Percentiles rank a stretch among this genome's conserved stretches.
Evolutionary conservation across 768 basidiomycete genomes (phyloP).

Genomic region (Leccinum fibrillosum): DNA sequence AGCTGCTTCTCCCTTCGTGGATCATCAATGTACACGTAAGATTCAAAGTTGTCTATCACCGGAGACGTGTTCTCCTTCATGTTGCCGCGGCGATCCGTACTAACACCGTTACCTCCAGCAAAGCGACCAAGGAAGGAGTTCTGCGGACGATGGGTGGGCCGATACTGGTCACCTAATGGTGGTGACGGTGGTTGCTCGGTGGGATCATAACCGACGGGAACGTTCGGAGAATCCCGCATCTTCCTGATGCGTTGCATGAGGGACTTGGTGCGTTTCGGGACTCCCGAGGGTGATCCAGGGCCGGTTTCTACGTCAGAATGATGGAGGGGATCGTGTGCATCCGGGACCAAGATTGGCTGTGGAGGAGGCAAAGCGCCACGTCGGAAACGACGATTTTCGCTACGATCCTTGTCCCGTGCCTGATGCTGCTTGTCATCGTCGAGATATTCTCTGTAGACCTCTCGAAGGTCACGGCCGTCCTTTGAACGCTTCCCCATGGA

Average conservation of each 20-base stretch:
- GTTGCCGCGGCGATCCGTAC: slow-evolving; percentile 34
- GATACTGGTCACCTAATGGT: slow-evolving; percentile 36
- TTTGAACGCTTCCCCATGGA: slow-evolving; percentile 38
- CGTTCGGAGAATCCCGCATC: slow-evolving; percentile 84
- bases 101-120: slow-evolving; percentile 35
- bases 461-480: slow-evolving; percentile 49
- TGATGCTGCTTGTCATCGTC: slow-evolving; percentile 37
- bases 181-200: slow-evolving; percentile 44
- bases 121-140: slow-evolving; percentile 80
- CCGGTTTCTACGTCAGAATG: slow-evolving; percentile 35
- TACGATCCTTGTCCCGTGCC: slow-evolving; percentile 33
- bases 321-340: slow-evolving; percentile 41
- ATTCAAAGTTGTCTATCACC: slow-evolving; percentile 39
- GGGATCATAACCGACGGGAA: slow-evolving; percentile 56
- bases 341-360: slow-evolving; percentile 78
- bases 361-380: slow-evolving; percentile 71
- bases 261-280: slow-evolving; percentile 73
- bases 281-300: slow-evolving; percentile 41
- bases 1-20: slow-evolving; percentile 52
- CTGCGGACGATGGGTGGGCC: slow-evolving; percentile 70
- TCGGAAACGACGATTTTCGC: slow-evolving; percentile 36
- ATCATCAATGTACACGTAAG: slow-evolving; percentile 65
- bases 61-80: slow-evolving; percentile 34
- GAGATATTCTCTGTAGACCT: slow-evolving; percentile 42
- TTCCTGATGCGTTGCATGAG: slow-evolving; percentile 86